These are phyloP conservation scores for Yarrowia osloensis DNA, from an alignment of 805 yeast genomes.

Conservation along the genomic window DNA sequence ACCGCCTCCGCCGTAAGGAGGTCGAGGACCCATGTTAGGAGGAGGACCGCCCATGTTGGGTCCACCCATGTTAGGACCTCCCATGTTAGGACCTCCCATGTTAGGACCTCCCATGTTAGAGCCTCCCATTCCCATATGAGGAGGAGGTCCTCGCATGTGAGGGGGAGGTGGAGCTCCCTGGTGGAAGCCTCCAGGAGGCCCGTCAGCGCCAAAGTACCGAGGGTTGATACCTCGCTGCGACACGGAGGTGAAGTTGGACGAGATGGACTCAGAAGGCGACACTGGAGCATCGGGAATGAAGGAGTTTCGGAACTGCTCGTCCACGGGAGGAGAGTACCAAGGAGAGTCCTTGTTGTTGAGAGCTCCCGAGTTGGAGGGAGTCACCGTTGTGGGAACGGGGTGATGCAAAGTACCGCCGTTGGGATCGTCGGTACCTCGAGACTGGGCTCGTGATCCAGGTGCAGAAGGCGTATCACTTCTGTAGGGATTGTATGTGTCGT, in stretches of 20 bases:
- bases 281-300: constrained; percentile 28
- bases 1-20: constrained; percentile 12
- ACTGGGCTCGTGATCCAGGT: constrained; percentile 3
- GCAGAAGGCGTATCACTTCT: background rate
- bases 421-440: constrained; percentile 1
- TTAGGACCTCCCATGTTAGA: constrained; percentile 6
- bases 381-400: constrained; percentile 14
- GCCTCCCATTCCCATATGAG: constrained; percentile 26
- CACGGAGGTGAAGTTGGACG: constrained; percentile 35
- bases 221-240: constrained; percentile 35
- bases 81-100: constrained; percentile 9
- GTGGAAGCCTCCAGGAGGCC: constrained; percentile 30
- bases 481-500: constrained; percentile 27
- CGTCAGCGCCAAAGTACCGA: constrained; percentile 24
- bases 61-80: constrained; percentile 1
- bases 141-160: constrained; percentile 32
- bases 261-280: constrained; percentile 34
- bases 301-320: constrained; percentile 31
- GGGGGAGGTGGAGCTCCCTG: constrained; percentile 28
- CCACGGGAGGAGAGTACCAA: constrained; percentile 15
- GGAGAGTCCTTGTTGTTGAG: constrained; percentile 21
- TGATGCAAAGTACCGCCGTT: background rate
- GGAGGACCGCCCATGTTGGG: constrained; percentile 9
- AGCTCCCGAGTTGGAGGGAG: constrained; percentile 15
- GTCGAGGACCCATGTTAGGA: constrained; percentile 27